These are phyloP conservation scores for Sonneratia alba DNA, from an alignment of 345 rosid species.

Conservation along the genomic window DNA sequence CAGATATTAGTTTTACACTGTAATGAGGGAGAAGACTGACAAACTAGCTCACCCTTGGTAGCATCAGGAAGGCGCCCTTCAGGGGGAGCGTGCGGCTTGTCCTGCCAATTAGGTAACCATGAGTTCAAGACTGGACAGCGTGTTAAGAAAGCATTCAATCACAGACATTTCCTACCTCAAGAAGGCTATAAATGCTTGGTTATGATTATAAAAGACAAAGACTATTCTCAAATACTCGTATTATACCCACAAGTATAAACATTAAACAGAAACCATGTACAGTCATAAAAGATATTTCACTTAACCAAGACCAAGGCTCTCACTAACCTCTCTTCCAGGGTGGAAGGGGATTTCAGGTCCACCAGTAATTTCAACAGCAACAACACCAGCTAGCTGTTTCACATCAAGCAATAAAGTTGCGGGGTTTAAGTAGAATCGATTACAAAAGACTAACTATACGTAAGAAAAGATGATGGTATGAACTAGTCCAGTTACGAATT, in stretches of 20 bases:
- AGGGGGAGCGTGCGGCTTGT: constrained; percentile 79
- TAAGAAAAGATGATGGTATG: background rate
- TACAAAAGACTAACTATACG: background rate
- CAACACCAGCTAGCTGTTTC: constrained; percentile 79
- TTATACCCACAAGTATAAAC: background rate
- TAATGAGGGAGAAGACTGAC: background rate
- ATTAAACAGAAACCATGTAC: background rate
- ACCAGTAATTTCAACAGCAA: constrained; percentile 79
- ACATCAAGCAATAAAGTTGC: background rate
- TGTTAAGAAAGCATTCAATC: background rate
- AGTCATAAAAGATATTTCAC: background rate
- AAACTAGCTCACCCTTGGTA: constrained; percentile 5
- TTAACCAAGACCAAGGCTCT: background rate
- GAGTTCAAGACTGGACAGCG: background rate
- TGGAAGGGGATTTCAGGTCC: constrained; percentile 96
- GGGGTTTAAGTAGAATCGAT: background rate
- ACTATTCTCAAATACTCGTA: background rate
- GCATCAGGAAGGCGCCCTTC: constrained; percentile 83
- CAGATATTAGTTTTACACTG: background rate
- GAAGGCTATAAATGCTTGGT: background rate
- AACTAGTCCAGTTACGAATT: background rate
- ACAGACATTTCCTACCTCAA: background rate
- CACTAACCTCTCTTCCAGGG: constrained; percentile 83
- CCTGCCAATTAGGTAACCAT: constrained; percentile 30
- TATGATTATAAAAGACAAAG: no score